Evolutionary conservation across 805 yeast species (phyloP), one percentile per base, ranked within the genome.

Genomic region (Groenewaldozyma salmanticensis): DNA sequence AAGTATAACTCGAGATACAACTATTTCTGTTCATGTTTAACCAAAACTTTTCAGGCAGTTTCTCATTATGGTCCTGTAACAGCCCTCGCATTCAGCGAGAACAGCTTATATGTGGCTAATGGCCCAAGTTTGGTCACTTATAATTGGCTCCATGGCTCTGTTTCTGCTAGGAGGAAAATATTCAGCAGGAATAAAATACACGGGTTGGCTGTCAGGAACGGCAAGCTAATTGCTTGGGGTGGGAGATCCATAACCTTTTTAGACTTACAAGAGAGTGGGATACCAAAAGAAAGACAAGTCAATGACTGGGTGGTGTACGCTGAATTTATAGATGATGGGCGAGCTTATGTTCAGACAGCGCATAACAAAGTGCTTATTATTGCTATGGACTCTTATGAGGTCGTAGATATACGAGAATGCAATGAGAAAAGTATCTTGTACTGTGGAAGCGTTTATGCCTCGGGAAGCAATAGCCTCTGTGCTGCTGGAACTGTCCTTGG

Each of bases 401-500:
- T 74, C 1, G 27, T 51, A 1, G 59, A 57, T 1, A 62, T 62
- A 9, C 52, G 59, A 15, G 60, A 74, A 19, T 74, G 79, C 52
- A 71, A 71, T 16, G 94, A 85, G 60, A 79, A 81, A 49, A 82
- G 95, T 1, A 81, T 90, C 35, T 66, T 92, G 27, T 92, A 92
- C 57, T 84, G 95, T 4, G 98, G 97, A 0, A 70, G 84, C 1
- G 72, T 90, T 31, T 68, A 71, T 1, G 49, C 72, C 15, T 43
- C 58, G 2, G 56, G 59, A 9, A 66, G 40, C 5, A 37, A 38
- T 4, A 72, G 79, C 0, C 56, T 72, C 3, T 68, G 86, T 11
- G 86, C 86, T 21, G 88, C 96, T 0, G 98, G 98, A 19, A 90
- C 98, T 0, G 96, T 90, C 2, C 78, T 88, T 79, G 79, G 80